These are phyloP conservation scores for Dentipellis fragilis DNA, from an alignment of 768 basidiomycete species.

Conservation along the genomic window DNA sequence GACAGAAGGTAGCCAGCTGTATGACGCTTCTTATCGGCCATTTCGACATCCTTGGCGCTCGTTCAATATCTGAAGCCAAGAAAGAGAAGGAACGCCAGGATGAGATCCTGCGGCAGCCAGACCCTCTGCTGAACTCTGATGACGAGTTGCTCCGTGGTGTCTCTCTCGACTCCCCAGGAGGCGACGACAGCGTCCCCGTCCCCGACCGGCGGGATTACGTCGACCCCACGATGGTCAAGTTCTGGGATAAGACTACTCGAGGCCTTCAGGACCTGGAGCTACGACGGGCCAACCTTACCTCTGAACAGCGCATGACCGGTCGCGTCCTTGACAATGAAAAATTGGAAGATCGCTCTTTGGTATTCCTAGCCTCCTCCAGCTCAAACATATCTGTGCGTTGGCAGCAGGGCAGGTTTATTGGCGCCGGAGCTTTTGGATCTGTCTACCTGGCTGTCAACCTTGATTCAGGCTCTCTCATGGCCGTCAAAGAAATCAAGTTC, in stretches of 20 bases:
- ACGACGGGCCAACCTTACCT: conserved; percentile 45
- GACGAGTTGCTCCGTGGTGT: conserved; percentile 37
- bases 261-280: conserved; percentile 58
- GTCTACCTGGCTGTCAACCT: conserved; percentile 98
- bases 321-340: conserved; percentile 92
- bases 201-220: conserved; percentile 29
- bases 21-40: conserved; percentile 96
- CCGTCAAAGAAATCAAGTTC: conserved; percentile 91
- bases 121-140: conserved; percentile 34
- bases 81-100: conserved; percentile 84
- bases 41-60: conserved; percentile 95
- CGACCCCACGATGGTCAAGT: conserved; percentile 58
- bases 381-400: conserved; percentile 94
- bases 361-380: conserved; percentile 91
- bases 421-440: conserved; percentile 97
- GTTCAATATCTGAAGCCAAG: conserved; percentile 79
- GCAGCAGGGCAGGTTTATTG: conserved; percentile 98
- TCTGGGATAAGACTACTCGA: conserved; percentile 63
- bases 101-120: conserved; percentile 45
- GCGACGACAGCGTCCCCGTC: conserved; percentile 19
- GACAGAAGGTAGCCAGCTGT: conserved; percentile 87
- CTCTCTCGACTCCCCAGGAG: conserved; percentile 25
- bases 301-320: conserved; percentile 71
- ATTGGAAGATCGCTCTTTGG: conserved; percentile 85
- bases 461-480: conserved; percentile 93